Evolutionary conservation across 106 monocot species (phyloP).

Genomic region (Agapanthus africanus): DNA sequence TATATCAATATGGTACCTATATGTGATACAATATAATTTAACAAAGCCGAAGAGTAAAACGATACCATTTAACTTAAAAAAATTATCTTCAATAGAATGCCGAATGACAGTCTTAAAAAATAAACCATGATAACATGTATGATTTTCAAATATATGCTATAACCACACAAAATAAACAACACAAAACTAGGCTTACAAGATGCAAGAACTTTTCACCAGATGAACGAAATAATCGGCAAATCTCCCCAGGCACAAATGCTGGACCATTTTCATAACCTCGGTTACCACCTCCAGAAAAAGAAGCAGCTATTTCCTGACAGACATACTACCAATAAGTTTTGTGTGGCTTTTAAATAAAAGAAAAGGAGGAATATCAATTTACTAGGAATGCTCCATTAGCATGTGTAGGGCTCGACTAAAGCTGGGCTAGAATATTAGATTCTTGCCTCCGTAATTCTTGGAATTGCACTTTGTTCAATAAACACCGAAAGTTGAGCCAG

Average conservation of each 20-base stretch:
- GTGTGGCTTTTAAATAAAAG: constrained; percentile 1
- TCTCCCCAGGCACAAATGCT: constrained; percentile 93
- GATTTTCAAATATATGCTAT: background rate
- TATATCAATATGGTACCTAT: background rate
- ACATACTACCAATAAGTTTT: constrained; percentile 1
- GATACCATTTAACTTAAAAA: background rate
- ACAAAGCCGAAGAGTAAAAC: background rate
- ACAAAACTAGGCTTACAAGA: constrained; percentile 38
- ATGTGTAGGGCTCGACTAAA: background rate
- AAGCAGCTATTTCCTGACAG: constrained; percentile 83
- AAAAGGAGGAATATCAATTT: background rate
- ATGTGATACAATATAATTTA: background rate
- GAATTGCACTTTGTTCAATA: constrained; percentile 86
- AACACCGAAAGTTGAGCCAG: constrained; percentile 79
- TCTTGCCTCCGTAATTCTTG: constrained; percentile 88
- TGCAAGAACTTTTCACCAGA: constrained; percentile 76
- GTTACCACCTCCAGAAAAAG: constrained; percentile 83
- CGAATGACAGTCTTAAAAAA: too few relatives aligned
- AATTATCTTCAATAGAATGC: background rate
- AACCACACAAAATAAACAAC: background rate
- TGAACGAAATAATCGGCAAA: constrained; percentile 76
- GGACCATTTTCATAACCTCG: constrained; percentile 84
- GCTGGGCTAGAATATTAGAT: background rate
- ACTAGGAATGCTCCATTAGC: background rate
- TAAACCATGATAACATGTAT: too few relatives aligned